Evolutionary conservation across 78 protist species (phyloP).

Genomic region (Dictyostelium firmibasis): DNA sequence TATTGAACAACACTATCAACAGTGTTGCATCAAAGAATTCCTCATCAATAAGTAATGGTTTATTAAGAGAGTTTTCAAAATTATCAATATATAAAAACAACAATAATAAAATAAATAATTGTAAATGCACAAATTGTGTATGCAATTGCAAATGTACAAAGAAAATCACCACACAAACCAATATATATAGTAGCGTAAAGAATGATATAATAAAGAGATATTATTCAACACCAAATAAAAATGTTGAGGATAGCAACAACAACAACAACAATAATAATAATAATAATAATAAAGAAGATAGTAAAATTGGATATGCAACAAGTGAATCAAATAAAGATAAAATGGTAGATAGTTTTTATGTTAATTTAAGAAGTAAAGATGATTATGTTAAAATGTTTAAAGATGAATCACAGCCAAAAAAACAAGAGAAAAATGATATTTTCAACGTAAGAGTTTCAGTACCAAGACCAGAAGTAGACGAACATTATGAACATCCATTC

Average conservation of each 20-base stretch:
- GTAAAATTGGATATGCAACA: not conserved
- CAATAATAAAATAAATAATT: not conserved
- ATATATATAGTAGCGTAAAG: not conserved
- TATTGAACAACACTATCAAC: not conserved
- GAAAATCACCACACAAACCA: not conserved
- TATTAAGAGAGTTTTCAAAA: not conserved
- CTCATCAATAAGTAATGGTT: not conserved
- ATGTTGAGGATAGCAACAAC: not conserved
- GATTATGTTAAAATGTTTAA: not conserved
- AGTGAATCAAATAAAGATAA: not conserved
- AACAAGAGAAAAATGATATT: not conserved
- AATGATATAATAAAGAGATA: not conserved
- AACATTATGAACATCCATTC: not conserved
- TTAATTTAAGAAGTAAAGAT: not conserved
- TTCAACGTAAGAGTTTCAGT: not conserved
- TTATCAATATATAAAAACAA: not conserved
- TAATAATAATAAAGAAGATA: not conserved
- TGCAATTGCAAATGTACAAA: constrained; percentile 10
- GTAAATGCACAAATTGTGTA: not conserved
- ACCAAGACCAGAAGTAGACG: constrained; percentile 30
- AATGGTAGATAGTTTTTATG: not conserved
- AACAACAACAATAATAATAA: not conserved
- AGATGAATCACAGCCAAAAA: not conserved
- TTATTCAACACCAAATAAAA: not conserved
- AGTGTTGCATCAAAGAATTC: not conserved